Conservation (phyloP, 2,329 filamentous ascomycete species). For the Tolypocladium nubicola region DNA sequence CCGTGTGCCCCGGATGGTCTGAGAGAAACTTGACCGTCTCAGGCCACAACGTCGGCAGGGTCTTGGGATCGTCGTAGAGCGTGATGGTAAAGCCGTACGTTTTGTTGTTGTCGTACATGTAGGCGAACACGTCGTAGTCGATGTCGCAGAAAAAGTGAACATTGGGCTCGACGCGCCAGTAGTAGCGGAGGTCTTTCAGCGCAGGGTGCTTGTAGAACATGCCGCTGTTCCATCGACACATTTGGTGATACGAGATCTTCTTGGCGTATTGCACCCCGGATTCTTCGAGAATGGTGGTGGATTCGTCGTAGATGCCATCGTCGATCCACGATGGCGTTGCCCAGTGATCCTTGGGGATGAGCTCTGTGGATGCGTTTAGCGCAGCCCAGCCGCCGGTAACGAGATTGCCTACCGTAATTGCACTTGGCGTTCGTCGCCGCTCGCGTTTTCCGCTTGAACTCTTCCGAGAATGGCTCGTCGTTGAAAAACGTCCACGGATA, state of each 20-base stretch:
- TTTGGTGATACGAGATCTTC: slow-evolving; percentile 89
- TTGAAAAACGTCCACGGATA: slow-evolving; percentile 99
- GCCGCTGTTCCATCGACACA: slow-evolving; percentile 98
- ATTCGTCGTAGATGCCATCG: slow-evolving; percentile 73
- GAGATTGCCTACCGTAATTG: slow-evolving; percentile 57
- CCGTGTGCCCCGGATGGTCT: slow-evolving; percentile 62
- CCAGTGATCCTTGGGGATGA: slow-evolving; percentile 95
- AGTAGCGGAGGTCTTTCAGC: slow-evolving; percentile 72
- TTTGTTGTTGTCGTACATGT: slow-evolving; percentile 97
- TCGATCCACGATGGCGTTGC: slow-evolving; percentile 87
- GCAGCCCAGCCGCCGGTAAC: background rate
- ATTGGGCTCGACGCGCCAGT: slow-evolving; percentile 98
- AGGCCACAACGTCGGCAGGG: slow-evolving; percentile 86
- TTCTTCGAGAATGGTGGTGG: slow-evolving; percentile 70
- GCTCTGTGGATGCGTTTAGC: slow-evolving; percentile 39
- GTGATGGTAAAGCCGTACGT: slow-evolving; percentile 99
- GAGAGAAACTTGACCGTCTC: slow-evolving; percentile 86
- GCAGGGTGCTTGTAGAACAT: slow-evolving; percentile 96
- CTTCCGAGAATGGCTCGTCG: slow-evolving; percentile 82
- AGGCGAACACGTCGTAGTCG: slow-evolving; percentile 96
- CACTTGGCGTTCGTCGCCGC: slow-evolving; percentile 82
- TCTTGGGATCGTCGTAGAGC: slow-evolving; percentile 83
- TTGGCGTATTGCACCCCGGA: slow-evolving; percentile 84
- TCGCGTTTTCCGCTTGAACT: slow-evolving; percentile 77
- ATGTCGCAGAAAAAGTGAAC: slow-evolving; percentile 99